Percentiles rank a stretch among this genome's conserved stretches.
These are phyloP conservation scores for Magnusiomyces magnusii DNA, from an alignment of 1,139 yeast genomes.

Conservation along the genomic window DNA sequence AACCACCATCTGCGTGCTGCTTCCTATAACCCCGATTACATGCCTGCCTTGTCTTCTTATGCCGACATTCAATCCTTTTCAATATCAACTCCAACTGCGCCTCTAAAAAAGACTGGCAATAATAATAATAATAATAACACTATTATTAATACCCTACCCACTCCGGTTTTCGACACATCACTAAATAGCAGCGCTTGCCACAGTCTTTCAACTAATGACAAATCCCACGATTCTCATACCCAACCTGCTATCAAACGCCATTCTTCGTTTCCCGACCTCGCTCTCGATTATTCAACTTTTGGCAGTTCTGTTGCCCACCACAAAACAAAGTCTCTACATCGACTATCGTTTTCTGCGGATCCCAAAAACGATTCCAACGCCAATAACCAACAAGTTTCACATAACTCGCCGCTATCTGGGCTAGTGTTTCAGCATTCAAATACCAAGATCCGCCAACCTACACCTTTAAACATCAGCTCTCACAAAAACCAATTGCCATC, in stretches of 20 bases:
- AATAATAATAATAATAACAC: not conserved
- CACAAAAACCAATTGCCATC: no score
- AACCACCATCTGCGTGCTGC: not conserved
- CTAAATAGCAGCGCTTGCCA: no score
- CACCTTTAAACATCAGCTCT: no score
- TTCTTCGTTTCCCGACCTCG: conserved; percentile 3
- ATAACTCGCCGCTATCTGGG: no score
- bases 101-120: not conserved
- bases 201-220: no score
- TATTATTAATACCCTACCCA: not conserved
- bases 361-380: no score
- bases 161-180: no score
- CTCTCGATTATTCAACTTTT: not conserved
- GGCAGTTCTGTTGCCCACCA: not conserved
- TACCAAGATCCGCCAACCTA: no score
- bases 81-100: not conserved
- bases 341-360: no score
- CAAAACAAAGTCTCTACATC: not conserved
- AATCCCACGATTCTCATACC: not conserved
- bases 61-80: not conserved
- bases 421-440: no score
- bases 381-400: no score
- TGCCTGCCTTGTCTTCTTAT: not conserved
- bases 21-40: not conserved
- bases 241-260: conserved; percentile 5